A percentile compares a stretch with the other conserved stretches of the same genome.
phyloP scores from a whole-genome alignment of 495 filamentous ascomycete genomes.

The Neurospora sp. region DNA sequence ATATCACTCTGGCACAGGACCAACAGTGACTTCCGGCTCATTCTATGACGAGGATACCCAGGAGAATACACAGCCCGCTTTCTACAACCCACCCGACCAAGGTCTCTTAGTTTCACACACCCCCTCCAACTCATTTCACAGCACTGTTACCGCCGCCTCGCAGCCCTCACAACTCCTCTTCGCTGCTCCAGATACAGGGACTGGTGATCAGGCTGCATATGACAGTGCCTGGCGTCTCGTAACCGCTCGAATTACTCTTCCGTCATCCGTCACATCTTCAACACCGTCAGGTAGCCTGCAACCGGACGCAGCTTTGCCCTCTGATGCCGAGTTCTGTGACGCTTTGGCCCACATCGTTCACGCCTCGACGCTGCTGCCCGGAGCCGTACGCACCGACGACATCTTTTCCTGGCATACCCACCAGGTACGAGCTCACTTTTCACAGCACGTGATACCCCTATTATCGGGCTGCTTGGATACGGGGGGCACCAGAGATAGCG shows the following conservation, averaged over 20 bases:
- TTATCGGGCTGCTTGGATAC: constrained; percentile 27
- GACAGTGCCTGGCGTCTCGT: constrained; percentile 61
- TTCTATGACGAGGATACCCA: constrained; percentile 5
- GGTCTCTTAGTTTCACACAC: constrained; percentile 1
- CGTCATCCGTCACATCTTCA: constrained; percentile 33
- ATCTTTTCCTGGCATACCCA: constrained; percentile 42
- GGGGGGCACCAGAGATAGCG: constrained; percentile 1
- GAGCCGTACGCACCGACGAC: constrained; percentile 36
- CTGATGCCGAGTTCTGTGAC: constrained; percentile 29
- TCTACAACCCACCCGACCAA: background rate
- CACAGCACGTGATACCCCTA: constrained; percentile 40
- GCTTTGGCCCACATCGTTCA: constrained; percentile 34
- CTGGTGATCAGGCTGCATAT: constrained; percentile 49
- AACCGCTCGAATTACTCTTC: constrained; percentile 51
- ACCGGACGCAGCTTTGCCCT: constrained; percentile 23
- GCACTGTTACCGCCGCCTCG: constrained; percentile 6
- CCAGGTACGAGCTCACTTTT: constrained; percentile 41
- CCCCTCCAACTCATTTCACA: constrained; percentile 2
- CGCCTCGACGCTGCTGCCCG: constrained; percentile 27
- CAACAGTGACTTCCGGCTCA: constrained; percentile 4
- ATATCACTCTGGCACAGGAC: constrained; percentile 3
- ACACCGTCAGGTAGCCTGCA: constrained; percentile 33
- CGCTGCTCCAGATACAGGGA: constrained; percentile 12
- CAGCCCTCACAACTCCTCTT: constrained; percentile 12
- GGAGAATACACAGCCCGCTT: background rate